Evolutionary conservation across 2,329 filamentous ascomycete genomes (phyloP).

Genomic region (Aureobasidium sp.): DNA sequence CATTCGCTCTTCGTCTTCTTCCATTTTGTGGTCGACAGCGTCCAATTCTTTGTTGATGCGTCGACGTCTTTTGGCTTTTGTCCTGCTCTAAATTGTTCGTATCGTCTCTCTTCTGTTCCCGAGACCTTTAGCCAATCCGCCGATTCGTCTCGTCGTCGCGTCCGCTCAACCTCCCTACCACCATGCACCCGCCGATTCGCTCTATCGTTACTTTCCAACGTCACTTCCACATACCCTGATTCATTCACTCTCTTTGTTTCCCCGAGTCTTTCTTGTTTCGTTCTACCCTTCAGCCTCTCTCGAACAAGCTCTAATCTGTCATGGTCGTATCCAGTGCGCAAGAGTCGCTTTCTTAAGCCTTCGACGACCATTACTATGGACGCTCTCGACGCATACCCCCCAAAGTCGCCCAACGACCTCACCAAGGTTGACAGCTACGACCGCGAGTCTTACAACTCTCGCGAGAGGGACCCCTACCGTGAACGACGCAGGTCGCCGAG

Average conservation of each 20-base stretch:
- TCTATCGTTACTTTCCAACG: constrained; percentile 13
- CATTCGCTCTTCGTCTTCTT: neutral
- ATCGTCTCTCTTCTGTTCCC: constrained; percentile 11
- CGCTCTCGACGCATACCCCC: neutral
- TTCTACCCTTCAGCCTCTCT: neutral
- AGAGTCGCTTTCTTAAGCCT: neutral
- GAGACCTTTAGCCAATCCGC: neutral
- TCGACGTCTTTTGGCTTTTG: constrained; percentile 2
- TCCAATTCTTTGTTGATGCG: constrained; percentile 3
- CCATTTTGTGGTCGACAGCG: constrained; percentile 4
- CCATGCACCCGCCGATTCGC: constrained; percentile 15
- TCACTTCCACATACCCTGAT: constrained; percentile 2
- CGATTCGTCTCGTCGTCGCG: constrained; percentile 9
- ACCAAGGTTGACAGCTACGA: constrained; percentile 10
- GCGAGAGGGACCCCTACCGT: constrained; percentile 18
- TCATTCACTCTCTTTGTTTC: constrained; percentile 19
- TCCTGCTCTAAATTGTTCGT: constrained; percentile 14
- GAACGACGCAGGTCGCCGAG: constrained; percentile 17
- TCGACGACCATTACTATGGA: neutral
- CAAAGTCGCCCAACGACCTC: constrained; percentile 10
- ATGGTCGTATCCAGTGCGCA: constrained; percentile 6
- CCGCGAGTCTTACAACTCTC: constrained; percentile 8
- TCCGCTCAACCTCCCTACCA: constrained; percentile 18
- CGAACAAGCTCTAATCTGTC: constrained; percentile 6
- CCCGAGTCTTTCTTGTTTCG: neutral